Percentiles rank a stretch among this genome's conserved stretches.
Evolutionary conservation across 108 stramenopile genomes (phyloP).

Genomic region (Cyclotella kingstonii): DNA sequence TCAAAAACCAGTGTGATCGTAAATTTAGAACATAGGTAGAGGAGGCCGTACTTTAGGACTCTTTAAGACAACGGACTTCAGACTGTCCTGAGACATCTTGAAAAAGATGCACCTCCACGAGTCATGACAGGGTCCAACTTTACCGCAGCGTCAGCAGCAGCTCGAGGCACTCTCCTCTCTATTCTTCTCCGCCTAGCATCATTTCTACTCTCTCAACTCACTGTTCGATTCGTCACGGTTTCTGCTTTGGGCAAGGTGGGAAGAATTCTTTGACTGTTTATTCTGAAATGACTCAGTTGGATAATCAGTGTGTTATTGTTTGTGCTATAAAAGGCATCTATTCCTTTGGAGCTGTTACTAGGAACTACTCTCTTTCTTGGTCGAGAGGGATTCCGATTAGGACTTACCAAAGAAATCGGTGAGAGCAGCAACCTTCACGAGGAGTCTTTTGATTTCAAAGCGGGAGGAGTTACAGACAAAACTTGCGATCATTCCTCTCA

Average conservation of each 20-base stretch:
- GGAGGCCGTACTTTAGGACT: too few species aligned
- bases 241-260: conserved; percentile 55
- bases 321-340: conserved; percentile 57
- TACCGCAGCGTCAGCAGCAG: conserved; percentile 39
- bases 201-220: conserved; percentile 74
- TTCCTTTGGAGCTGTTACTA: conserved; percentile 77
- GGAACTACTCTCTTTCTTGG: conserved; percentile 80
- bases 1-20: too few species aligned
- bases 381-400: conserved; percentile 88
- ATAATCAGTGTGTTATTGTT: too few species aligned
- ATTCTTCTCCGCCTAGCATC: conserved; percentile 59
- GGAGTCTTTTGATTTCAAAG: too few species aligned
- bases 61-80: too few species aligned
- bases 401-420: conserved; percentile 52
- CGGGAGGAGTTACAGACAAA: too few species aligned
- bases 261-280: too few species aligned
- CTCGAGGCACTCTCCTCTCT: conserved; percentile 57
- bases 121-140: neutral
- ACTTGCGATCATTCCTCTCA: too few species aligned
- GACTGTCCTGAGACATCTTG: too few species aligned
- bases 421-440: too few species aligned
- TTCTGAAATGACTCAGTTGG: too few species aligned
- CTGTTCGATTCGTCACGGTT: conserved; percentile 69
- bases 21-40: too few species aligned
- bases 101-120: neutral